Conservation (phyloP, 2,329 filamentous ascomycete species). For the Cercospora beticola region DNA sequence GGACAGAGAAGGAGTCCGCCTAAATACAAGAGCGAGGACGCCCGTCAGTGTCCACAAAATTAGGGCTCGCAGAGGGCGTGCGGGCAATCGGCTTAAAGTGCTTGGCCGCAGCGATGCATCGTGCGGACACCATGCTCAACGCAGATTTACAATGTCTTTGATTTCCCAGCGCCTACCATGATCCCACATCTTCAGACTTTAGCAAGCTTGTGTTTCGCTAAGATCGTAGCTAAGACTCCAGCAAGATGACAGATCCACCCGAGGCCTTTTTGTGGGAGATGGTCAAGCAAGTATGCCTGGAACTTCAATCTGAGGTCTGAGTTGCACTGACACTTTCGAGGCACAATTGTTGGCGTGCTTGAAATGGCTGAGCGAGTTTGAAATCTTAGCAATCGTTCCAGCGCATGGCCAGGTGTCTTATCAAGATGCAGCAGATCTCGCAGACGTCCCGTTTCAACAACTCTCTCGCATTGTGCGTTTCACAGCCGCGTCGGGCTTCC, state of each 20-base stretch:
- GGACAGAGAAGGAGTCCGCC: neutral
- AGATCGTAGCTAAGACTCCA: neutral
- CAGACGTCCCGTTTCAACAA: conserved; percentile 37
- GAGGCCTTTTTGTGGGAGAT: neutral
- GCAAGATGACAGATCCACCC: neutral
- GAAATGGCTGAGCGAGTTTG: conserved; percentile 48
- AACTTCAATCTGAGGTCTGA: neutral
- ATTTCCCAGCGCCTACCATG: neutral
- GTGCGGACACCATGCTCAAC: neutral
- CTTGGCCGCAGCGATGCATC: neutral
- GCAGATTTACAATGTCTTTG: neutral
- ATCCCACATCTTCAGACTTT: neutral
- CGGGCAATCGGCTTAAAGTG: neutral
- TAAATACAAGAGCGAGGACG: neutral
- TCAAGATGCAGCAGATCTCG: conserved; percentile 46
- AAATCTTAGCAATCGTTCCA: conserved; percentile 49
- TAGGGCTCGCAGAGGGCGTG: neutral
- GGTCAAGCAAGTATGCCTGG: neutral
- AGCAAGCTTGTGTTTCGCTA: neutral
- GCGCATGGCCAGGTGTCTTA: conserved; percentile 38
- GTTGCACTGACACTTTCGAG: neutral
- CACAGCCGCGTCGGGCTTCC: neutral
- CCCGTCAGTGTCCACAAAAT: neutral
- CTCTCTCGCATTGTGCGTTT: neutral
- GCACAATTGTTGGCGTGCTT: conserved; percentile 42